Evolutionary conservation across 2,329 filamentous ascomycete species (phyloP).

Genomic region (Colletotrichum tanaceti): DNA sequence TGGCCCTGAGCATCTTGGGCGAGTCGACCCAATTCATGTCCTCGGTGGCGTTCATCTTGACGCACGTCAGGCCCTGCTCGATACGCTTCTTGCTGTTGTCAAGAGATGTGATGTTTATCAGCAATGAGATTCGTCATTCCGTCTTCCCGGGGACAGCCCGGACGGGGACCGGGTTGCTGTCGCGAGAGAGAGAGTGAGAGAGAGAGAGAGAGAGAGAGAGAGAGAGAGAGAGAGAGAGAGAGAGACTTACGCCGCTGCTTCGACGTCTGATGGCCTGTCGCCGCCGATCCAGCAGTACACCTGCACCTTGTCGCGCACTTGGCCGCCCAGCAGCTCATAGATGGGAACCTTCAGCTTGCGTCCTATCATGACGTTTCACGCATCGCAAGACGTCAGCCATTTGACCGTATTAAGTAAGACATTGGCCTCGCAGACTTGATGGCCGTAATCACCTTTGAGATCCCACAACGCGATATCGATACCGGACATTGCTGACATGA

Average conservation of each 20-base stretch:
- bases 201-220: too few relatives aligned
- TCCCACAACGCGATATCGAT: slow-evolving; percentile 80
- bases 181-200: too few relatives aligned
- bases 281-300: slow-evolving; percentile 79
- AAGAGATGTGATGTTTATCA: too few relatives aligned
- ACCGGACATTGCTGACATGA: slow-evolving; percentile 78
- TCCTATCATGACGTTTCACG: slow-evolving; percentile 6
- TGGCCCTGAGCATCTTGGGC: slow-evolving; percentile 65
- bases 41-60: slow-evolving; percentile 79
- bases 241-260: slow-evolving; percentile 63
- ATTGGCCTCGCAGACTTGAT: slow-evolving; percentile 35
- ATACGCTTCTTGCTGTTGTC: slow-evolving; percentile 60
- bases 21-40: slow-evolving; percentile 76
- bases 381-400: background rate
- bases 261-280: slow-evolving; percentile 72
- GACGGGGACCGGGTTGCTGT: too few relatives aligned
- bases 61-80: slow-evolving; percentile 66
- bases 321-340: slow-evolving; percentile 74
- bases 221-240: too few relatives aligned
- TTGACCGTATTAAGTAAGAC: too few relatives aligned
- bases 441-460: slow-evolving; percentile 65
- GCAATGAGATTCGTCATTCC: too few relatives aligned
- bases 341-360: slow-evolving; percentile 63
- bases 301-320: slow-evolving; percentile 70
- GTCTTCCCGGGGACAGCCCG: too few relatives aligned